Evolutionary conservation across 192 early-diverging fungal genomes (phyloP).

Genomic region (Diversispora epigaea): DNA sequence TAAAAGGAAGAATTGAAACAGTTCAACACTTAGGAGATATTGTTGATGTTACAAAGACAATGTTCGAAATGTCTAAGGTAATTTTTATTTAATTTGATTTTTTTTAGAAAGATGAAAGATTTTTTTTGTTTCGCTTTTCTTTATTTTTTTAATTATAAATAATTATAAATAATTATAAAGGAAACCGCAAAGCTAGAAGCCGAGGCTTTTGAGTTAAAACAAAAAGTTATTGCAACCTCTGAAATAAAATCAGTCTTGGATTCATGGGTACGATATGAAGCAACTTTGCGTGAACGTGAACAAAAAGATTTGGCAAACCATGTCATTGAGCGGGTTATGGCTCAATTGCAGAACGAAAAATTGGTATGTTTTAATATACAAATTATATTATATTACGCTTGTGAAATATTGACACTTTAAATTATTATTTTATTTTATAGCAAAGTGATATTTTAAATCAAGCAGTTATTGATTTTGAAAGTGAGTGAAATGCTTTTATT

Average conservation of each 20-base stretch:
- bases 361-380: conserved; percentile 37
- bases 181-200: conserved; percentile 93
- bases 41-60: conserved; percentile 88
- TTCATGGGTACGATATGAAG: conserved; percentile 97
- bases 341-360: conserved; percentile 67
- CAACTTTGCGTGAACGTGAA: conserved; percentile 86
- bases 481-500: conserved; percentile 5
- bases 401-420: no score
- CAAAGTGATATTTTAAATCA: conserved; percentile 61
- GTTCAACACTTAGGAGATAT: conserved; percentile 91
- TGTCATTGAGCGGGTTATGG: conserved; percentile 82
- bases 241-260: conserved; percentile 91
- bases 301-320: conserved; percentile 82
- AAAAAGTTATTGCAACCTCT: conserved; percentile 71
- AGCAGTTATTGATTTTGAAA: conserved; percentile 58
- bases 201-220: conserved; percentile 93
- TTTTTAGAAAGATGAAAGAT: neutral
- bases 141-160: neutral
- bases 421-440: conserved; percentile 30
- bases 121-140: neutral
- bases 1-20: conserved; percentile 85
- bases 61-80: conserved; percentile 92
- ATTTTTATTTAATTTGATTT: neutral
- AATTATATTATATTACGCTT: neutral
- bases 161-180: conserved; percentile 35